A percentile compares a stretch with the other conserved stretches of the same genome.
These are phyloP conservation scores for Gentiana dahurica DNA, from an alignment of 257 asterid genomes.

Conservation along the genomic window DNA sequence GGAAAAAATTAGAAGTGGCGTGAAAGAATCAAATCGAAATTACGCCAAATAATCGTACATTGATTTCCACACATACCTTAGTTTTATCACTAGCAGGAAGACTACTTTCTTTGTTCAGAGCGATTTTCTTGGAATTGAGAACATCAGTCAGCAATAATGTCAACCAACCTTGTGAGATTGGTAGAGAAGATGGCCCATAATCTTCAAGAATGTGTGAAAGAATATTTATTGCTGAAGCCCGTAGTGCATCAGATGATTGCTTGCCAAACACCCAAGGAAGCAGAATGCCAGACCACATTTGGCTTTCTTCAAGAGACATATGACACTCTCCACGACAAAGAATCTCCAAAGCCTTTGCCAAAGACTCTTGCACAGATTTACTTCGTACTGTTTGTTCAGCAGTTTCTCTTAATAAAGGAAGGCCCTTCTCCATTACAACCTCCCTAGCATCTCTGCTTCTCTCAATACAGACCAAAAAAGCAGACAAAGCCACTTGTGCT, in stretches of 20 bases:
- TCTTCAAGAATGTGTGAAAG: slow-evolving; percentile 89
- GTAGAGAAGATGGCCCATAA: slow-evolving; percentile 86
- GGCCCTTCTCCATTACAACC: slow-evolving; percentile 76
- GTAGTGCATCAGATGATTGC: slow-evolving; percentile 48
- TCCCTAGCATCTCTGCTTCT: slow-evolving; percentile 75
- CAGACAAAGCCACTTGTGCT: slow-evolving; percentile 79
- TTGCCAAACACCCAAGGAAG: slow-evolving; percentile 83
- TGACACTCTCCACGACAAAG: slow-evolving; percentile 63
- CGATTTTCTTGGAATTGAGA: slow-evolving; percentile 50
- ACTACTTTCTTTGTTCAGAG: slow-evolving; percentile 44
- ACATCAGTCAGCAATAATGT: slow-evolving; percentile 61
- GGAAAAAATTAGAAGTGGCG: slow-evolving; percentile 6
- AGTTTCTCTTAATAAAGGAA: slow-evolving; percentile 80
- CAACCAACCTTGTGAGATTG: slow-evolving; percentile 97
- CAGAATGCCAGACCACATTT: slow-evolving; percentile 83
- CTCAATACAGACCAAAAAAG: slow-evolving; percentile 74
- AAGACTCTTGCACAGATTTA: slow-evolving; percentile 63
- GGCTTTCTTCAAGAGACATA: slow-evolving; percentile 89
- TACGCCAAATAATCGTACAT: background rate
- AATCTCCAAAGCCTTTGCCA: slow-evolving; percentile 86
- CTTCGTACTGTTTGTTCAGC: slow-evolving; percentile 68
- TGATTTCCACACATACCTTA: slow-evolving; percentile 34
- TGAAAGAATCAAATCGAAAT: background rate
- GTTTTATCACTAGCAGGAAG: slow-evolving; percentile 63
- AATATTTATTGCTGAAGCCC: slow-evolving; percentile 76